phyloP scores from a whole-genome alignment of 306 rosid species.

The Astragalus glycyphyllos region DNA sequence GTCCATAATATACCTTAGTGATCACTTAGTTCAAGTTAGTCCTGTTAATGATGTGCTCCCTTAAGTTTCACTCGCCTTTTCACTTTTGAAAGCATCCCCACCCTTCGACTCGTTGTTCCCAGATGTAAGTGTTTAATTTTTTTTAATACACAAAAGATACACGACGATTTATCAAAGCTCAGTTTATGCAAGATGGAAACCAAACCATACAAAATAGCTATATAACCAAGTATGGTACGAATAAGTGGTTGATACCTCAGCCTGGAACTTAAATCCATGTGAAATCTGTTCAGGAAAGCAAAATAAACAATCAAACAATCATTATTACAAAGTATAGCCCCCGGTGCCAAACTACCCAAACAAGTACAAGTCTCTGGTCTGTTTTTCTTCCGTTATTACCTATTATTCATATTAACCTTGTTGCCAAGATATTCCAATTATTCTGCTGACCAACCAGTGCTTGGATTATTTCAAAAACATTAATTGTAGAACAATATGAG shows the following conservation, averaged over 20 bases:
- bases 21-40: too few species aligned
- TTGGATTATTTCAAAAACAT: constrained; percentile 73
- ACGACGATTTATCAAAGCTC: neutral
- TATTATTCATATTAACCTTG: constrained; percentile 51
- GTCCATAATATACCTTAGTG: too few species aligned
- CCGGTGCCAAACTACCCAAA: constrained; percentile 57
- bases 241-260: constrained; percentile 27
- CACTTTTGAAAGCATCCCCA: neutral
- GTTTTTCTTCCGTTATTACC: constrained; percentile 59
- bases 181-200: constrained; percentile 14
- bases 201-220: constrained; percentile 17
- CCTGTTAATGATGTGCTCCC: too few species aligned
- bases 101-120: neutral
- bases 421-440: constrained; percentile 60
- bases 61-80: neutral
- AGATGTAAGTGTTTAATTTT: neutral
- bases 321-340: constrained; percentile 61
- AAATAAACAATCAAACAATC: constrained; percentile 47
- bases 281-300: constrained; percentile 42
- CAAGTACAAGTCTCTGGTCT: constrained; percentile 52
- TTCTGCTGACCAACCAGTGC: constrained; percentile 59
- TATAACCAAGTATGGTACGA: constrained; percentile 23
- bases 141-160: neutral
- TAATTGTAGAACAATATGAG: constrained; percentile 58
- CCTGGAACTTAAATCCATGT: constrained; percentile 40